Conservation (phyloP, 2,329 filamentous ascomycete genomes). For the Fusarium zealandicum region DNA sequence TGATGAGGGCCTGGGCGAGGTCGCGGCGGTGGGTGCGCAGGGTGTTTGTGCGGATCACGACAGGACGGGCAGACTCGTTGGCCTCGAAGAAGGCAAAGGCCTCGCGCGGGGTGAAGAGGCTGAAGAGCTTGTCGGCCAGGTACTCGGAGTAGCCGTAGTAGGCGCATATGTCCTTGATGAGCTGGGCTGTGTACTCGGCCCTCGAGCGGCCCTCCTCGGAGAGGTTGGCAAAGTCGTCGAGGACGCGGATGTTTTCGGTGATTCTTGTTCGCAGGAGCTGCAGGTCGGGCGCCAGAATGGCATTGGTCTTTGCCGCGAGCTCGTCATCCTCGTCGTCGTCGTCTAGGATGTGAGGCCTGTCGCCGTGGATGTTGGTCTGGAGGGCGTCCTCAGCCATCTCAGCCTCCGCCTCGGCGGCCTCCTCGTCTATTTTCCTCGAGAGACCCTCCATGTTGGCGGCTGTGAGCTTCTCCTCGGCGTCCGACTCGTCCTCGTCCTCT, state of each 20-base stretch:
- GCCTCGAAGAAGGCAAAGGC: slow-evolving; percentile 99
- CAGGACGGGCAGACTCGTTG: slow-evolving; percentile 91
- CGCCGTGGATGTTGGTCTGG: slow-evolving; percentile 91
- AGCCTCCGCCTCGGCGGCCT: slow-evolving; percentile 82
- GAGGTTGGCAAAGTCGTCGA: slow-evolving; percentile 86
- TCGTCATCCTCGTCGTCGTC: slow-evolving; percentile 70
- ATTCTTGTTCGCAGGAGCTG: slow-evolving; percentile 88
- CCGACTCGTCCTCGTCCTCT: slow-evolving; percentile 89
- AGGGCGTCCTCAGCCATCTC: slow-evolving; percentile 86
- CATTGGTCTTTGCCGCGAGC: slow-evolving; percentile 63
- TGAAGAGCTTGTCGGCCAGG: slow-evolving; percentile 94
- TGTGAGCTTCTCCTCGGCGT: slow-evolving; percentile 88
- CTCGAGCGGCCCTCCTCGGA: slow-evolving; percentile 81
- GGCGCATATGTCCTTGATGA: slow-evolving; percentile 89
- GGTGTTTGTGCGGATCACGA: slow-evolving; percentile 97
- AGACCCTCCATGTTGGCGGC: slow-evolving; percentile 96
- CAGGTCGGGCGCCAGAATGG: slow-evolving; percentile 83
- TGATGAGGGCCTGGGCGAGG: slow-evolving; percentile 91
- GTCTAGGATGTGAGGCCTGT: slow-evolving; percentile 71
- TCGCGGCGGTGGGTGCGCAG: slow-evolving; percentile 79
- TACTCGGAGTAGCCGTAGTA: slow-evolving; percentile 97
- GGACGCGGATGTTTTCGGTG: slow-evolving; percentile 88
- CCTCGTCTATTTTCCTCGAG: slow-evolving; percentile 83
- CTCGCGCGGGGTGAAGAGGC: slow-evolving; percentile 89
- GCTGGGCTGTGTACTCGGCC: slow-evolving; percentile 84